Evolutionary conservation across 2,329 filamentous ascomycete genomes (phyloP), one percentile per base, ranked within the genome.

Genomic region (Orbilia blumenaviensis): DNA sequence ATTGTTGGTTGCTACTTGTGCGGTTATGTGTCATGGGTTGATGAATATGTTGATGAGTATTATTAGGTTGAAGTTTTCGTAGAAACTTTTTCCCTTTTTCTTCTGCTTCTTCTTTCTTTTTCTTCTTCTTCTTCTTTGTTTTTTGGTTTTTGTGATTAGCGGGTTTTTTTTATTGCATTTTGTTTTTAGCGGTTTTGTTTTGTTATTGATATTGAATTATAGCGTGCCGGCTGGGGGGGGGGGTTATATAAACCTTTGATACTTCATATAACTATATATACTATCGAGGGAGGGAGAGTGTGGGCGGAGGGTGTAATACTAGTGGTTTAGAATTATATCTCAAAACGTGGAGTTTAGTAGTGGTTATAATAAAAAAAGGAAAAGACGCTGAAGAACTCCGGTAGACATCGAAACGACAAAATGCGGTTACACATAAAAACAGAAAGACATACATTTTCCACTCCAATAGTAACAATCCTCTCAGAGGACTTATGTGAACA

Each of bases 11-110:
- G 74, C 44, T 3, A 64, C 38, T 42, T 66, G 77, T 18, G 88
- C 87, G 21, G 89, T 90, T 21, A 88, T 88, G 84, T 83, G 91
- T 81, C 89, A 91, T 79, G 89, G 91, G 60, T 81, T 91, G 82
- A 89, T 91, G 83, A 91, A 91, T 81, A 91, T 91, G 89, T 82
- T 91, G 67, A 91, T 91, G 83, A 89, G 88, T 50, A 91, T 91
- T 79, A 87, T 90, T 36, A 86, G 89, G 78, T 82, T 91, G 80
- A 86, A 88, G 78, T 91, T 91, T 77, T 66, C 14, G 2, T 76
- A 56, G 44, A 41, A 18, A n/a, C n/a, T 42, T 23, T 23, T 1
- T 8, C 9, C n/a, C 18, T 72, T 56, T 58, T 42, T 72, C 36
- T 34, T 42, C 32, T 21, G 3, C 36, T 44, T 52, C 27, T 9